These are phyloP conservation scores for Isatis tinctoria DNA, from an alignment of 345 rosid genomes.

Conservation along the genomic window DNA sequence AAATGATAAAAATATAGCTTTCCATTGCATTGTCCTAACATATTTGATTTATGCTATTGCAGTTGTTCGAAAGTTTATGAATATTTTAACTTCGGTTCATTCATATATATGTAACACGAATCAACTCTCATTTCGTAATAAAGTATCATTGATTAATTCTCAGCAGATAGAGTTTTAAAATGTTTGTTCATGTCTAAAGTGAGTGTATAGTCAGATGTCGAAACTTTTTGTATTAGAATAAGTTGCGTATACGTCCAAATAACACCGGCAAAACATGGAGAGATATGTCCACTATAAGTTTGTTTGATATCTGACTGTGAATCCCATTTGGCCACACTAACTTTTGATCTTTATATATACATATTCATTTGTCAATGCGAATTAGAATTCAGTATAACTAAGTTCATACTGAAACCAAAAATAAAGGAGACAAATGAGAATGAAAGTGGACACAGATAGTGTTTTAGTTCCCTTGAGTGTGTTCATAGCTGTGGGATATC, in stretches of 20 bases:
- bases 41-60: not conserved
- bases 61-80: not conserved
- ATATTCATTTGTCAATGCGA: not conserved
- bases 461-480: conserved; percentile 29
- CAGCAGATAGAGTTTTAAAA: not conserved
- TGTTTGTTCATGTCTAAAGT: not conserved
- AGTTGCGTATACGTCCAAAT: conserved; percentile 20
- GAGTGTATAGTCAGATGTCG: conserved; percentile 14
- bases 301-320: conserved; percentile 32
- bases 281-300: conserved; percentile 23
- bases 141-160: not conserved
- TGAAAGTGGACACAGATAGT: conserved; percentile 20
- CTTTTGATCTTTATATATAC: conserved; percentile 10
- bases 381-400: not conserved
- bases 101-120: not conserved
- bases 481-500: conserved; percentile 28
- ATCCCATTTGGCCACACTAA: conserved; percentile 25
- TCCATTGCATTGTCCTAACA: not conserved
- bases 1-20: not conserved
- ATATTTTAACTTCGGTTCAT: not conserved
- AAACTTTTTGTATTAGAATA: not conserved
- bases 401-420: not conserved
- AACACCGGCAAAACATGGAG: conserved; percentile 10
- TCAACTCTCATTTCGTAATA: not conserved
- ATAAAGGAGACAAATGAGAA: conserved; percentile 5